Evolutionary conservation across 1,284 basidiomycete genomes (phyloP).

Genomic region (Moesziomyces aphidis): DNA sequence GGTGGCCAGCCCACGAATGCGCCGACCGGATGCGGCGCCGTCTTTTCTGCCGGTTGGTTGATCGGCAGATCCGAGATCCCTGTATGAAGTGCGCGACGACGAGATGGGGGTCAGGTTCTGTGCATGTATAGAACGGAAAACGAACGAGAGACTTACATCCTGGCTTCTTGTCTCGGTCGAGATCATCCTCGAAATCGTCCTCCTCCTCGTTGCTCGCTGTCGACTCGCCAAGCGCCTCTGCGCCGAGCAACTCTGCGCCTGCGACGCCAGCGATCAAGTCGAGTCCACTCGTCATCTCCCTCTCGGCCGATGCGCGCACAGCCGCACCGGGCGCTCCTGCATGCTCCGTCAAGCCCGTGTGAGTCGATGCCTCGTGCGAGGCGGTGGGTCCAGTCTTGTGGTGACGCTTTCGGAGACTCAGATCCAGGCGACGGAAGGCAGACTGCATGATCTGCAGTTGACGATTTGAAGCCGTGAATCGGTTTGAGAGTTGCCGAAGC

Average conservation of each 20-base stretch:
- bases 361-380: constrained; percentile 6
- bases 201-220: constrained; percentile 36
- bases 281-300: constrained; percentile 41
- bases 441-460: constrained; percentile 53
- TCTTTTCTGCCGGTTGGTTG: constrained; percentile 48
- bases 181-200: constrained; percentile 35
- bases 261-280: constrained; percentile 49
- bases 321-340: constrained; percentile 7
- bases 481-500: constrained; percentile 29
- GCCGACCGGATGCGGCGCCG: constrained; percentile 40
- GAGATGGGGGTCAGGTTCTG: constrained; percentile 1
- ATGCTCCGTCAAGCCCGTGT: constrained; percentile 7
- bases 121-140: neutral
- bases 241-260: constrained; percentile 36
- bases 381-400: constrained; percentile 12
- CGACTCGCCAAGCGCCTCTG: constrained; percentile 28
- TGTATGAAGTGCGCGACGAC: neutral
- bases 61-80: constrained; percentile 50
- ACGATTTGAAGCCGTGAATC: constrained; percentile 43
- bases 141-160: constrained; percentile 27
- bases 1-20: constrained; percentile 47
- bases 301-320: constrained; percentile 6
- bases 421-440: constrained; percentile 39
- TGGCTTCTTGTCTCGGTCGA: constrained; percentile 28
- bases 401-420: constrained; percentile 38